Base-by-base conservation (phyloP, 2,329 filamentous ascomycete genomes). In the Aureobasidium namibiae region DNA sequence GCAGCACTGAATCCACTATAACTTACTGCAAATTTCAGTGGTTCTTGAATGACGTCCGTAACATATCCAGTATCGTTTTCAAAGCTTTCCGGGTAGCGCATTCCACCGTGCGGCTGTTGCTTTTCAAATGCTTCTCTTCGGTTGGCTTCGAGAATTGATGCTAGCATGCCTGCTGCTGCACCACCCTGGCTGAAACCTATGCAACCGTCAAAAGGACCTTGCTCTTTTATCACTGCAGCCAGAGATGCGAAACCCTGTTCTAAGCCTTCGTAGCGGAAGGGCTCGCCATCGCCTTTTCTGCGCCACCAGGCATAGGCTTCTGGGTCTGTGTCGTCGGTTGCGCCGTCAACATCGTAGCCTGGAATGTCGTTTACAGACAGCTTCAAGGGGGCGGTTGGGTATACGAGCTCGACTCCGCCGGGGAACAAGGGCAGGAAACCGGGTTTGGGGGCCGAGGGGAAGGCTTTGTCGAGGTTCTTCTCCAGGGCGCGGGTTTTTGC, bases 401-500 rank as follows among this genome's bases (percentile, higher is more conserved):
- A 63, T 78, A 80, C 57, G 70, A 78, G 66, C 18, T 75, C 67
- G n/a, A 77, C 67, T 31, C 70, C 69, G 24, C 75, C 76, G 1
- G 73, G 71, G 60, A 68, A 70, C 1, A 63, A 38, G 34, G 63
- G 61, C 7, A 73, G 63, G 54, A 67, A 65, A 33, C 69, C 69
- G 1, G 82, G 70, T 65, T 77, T 76, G 59, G 81, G 74, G 45
- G 85, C 80, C 1, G 80, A 73, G 9, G 83, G 81, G 63, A 96
- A 87, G 29, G 83, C 76, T 69, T 95, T 96, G 62, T 78, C 73
- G 60, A 96, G 81, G 57, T 86, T 78, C 73, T 96, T 96, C 67
- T 91, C 84, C 1, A 96, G 79, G 11, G 90, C 90, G 72, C 90
- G 89, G 46, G 90, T 95, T 77, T 96, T 96, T 72, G 87, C 83